Evolutionary conservation across 192 early-diverging fungal genomes (phyloP).

Genomic region (Rhizophagus sp.): DNA sequence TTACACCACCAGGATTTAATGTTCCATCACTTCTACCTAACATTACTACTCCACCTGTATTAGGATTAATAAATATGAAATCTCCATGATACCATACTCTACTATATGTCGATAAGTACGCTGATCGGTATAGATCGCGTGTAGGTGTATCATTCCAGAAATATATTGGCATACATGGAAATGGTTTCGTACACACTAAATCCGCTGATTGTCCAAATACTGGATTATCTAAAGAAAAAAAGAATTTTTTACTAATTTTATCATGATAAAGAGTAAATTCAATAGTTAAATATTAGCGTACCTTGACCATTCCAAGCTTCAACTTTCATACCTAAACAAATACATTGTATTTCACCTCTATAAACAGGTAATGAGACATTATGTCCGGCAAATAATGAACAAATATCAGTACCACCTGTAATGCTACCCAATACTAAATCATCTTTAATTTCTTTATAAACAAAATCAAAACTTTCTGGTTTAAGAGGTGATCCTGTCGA

Average conservation of each 20-base stretch:
- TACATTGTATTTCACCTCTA: constrained; percentile 92
- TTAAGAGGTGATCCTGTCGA: constrained; percentile 95
- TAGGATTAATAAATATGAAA: constrained; percentile 82
- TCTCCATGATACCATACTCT: constrained; percentile 97
- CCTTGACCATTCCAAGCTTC: constrained; percentile 83
- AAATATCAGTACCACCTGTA: constrained; percentile 92
- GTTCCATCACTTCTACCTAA: constrained; percentile 91
- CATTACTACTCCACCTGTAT: constrained; percentile 92
- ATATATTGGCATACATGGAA: constrained; percentile 97
- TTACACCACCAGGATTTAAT: constrained; percentile 88
- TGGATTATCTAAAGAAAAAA: constrained; percentile 43
- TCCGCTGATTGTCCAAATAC: constrained; percentile 80
- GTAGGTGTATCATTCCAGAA: constrained; percentile 84
- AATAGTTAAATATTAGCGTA: constrained; percentile 8
- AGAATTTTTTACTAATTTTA: not conserved
- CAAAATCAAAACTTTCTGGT: constrained; percentile 91
- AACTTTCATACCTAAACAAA: constrained; percentile 91
- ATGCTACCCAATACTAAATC: constrained; percentile 79
- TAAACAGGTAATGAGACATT: constrained; percentile 89
- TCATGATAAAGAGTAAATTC: not conserved
- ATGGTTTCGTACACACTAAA: constrained; percentile 88
- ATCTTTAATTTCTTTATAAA: constrained; percentile 81
- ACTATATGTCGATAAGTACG: constrained; percentile 87
- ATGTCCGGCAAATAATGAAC: constrained; percentile 92
- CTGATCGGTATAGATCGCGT: constrained; percentile 73